phyloP scores from a whole-genome alignment of 2,329 filamentous ascomycete species.

The Epicoccum sorghinum region DNA sequence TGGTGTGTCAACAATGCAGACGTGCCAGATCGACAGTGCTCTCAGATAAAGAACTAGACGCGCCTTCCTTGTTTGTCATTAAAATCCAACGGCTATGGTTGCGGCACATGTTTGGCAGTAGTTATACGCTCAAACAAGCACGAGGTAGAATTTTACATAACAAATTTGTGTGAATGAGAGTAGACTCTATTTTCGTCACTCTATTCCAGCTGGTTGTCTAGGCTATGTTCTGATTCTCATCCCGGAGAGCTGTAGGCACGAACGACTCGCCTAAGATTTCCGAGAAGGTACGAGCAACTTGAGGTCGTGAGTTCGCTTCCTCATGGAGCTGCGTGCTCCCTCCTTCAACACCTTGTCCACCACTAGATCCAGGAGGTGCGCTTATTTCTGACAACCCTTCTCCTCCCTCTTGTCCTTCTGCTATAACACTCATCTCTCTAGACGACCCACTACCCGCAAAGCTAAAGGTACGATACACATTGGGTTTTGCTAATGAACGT shows the following conservation, averaged over 20 bases:
- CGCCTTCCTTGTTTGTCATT: no score
- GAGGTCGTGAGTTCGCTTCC: background rate
- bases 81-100: no score
- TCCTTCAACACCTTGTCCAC: background rate
- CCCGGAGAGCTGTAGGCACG: constrained; percentile 1
- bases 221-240: background rate
- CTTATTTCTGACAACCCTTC: background rate
- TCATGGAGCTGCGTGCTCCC: background rate
- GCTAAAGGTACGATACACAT: constrained; percentile 1
- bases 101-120: no score
- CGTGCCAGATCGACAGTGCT: no score
- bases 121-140: no score
- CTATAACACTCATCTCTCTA: background rate
- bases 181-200: background rate
- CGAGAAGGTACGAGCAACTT: constrained; percentile 1
- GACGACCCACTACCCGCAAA: background rate
- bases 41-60: no score
- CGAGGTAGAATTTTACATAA: no score
- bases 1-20: background rate
- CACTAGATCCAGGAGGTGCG: background rate
- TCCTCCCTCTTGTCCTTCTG: background rate
- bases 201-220: background rate
- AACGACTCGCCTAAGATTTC: constrained; percentile 4
- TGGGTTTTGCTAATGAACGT: background rate
- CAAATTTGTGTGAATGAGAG: no score